These are phyloP conservation scores for Coemansia sp. DNA, from an alignment of 192 early-diverging fungal species.

Conservation along the genomic window DNA sequence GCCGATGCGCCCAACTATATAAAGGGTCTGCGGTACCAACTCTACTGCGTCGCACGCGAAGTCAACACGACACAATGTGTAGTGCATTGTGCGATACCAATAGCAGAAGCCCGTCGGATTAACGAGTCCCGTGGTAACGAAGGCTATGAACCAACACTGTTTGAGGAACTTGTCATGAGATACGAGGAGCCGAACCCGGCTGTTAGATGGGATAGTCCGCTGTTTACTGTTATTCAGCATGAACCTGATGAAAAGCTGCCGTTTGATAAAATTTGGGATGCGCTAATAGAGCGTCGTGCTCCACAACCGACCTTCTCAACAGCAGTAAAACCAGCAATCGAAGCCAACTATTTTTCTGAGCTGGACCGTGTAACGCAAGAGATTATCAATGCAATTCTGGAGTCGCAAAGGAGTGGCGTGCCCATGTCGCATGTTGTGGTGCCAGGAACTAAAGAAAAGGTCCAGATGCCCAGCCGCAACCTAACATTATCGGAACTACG, in stretches of 20 bases:
- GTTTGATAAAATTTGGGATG: conserved; percentile 70
- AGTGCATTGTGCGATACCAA: conserved; percentile 65
- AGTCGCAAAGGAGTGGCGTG: conserved; percentile 70
- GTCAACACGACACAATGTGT: conserved; percentile 86
- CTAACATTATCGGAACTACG: conserved; percentile 82
- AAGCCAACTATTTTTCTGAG: conserved; percentile 90
- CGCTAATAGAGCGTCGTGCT: conserved; percentile 69
- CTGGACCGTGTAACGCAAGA: conserved; percentile 80
- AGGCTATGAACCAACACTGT: conserved; percentile 51
- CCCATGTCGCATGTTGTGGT: conserved; percentile 60
- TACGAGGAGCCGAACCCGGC: conserved; percentile 93
- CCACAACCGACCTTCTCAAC: conserved; percentile 85
- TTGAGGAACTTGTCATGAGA: conserved; percentile 79
- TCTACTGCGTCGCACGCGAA: conserved; percentile 85
- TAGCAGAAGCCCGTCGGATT: conserved; percentile 56
- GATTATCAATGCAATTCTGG: conserved; percentile 73
- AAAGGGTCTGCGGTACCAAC: conserved; percentile 97
- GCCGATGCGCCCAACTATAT: conserved; percentile 97
- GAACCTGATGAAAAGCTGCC: conserved; percentile 59
- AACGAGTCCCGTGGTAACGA: conserved; percentile 49
- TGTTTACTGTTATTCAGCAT: conserved; percentile 84
- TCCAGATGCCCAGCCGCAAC: conserved; percentile 65
- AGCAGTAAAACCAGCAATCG: conserved; percentile 82
- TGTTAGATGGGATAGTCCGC: conserved; percentile 93
- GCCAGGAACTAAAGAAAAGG: conserved; percentile 46